Evolutionary conservation across 257 asterid genomes (phyloP), one percentile per base, ranked within the genome.

Genomic region (Craterostigma plantagineum): DNA sequence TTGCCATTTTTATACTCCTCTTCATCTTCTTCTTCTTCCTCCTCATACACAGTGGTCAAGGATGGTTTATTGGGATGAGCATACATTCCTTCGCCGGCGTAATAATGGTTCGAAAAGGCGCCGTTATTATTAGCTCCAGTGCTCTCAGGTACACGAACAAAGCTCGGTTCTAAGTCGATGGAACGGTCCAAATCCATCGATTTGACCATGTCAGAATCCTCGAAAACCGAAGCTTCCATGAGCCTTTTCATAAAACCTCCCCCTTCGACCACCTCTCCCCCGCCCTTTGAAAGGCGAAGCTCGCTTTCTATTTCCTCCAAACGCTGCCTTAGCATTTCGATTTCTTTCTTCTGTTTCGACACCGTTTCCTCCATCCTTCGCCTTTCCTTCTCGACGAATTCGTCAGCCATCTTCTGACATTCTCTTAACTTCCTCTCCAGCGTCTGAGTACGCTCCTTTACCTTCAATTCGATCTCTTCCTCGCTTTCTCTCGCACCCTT

Each of bases 141-240:
- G n/a, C 39, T 34, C 42, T 62, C 67, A 17, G 73, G 17, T 54
- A 60, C 65, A 10, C 38, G 51, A 13, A 55, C 46, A 43, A 55
- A 48, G 34, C 53, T 68, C 0, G 69, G 62, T 16, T 76, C 94
- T 68, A 83, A 35, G 47, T 90, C 99, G 1, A 70, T 61, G 0
- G 99, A 90, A 39, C 53, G 64, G 38, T 58, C 79, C 72, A 90
- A 61, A 64, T 90, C 99, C 99, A 87, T 90, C 33, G 98, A 90
- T 74, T 77, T 75, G 10, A 79, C 99, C 99, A 90, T 90, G 18
- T 77, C 92, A 0, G 84, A 50, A 35, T 77, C 94, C 1, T 79
- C 94, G 11, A 54, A 37, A 55, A 64, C 30, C 30, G 30, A 76
- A 4, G 47, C 63, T 12, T 77, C 81, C 79, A 77, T 3, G 44